Base-by-base conservation (phyloP, 371 early-diverging fungal species). In the Lichtheimia corymbifera region DNA sequence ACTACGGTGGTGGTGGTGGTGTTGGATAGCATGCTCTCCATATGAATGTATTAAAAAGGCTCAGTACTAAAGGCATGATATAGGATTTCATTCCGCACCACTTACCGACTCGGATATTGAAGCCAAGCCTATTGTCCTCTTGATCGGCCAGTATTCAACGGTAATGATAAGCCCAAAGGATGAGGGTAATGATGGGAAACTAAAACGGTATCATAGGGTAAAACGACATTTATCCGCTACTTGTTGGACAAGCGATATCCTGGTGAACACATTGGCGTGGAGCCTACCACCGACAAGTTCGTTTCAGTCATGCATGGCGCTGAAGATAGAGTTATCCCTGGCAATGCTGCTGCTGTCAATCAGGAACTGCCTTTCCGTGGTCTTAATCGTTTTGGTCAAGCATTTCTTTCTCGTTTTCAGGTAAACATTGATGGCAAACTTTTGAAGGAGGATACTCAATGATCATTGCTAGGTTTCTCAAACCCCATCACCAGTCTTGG, bases 271-370 rank as follows among this genome's bases (percentile, higher is more conserved):
- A 89, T 93, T 61, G 94, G 93, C 14, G 91, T 92, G 1, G 94
- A 94, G 62, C 94, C 93, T n/a, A 88, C 89, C 3, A 94, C 94
- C 0, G 95, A 94, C 69, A 66, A 90, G 7, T 94, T 94, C 61
- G 88, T 93, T 0, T 90, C 95, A 2, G 87, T 94, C 43, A 93
- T 93, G 92, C 65, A 83, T 53, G 92, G 92, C 0, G 61, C 73
- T 0, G 89, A 91, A 50, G 83, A 87, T 18, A 66, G 87, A 7
- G 81, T 92, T 25, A 92, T 94, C 49, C 95, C 94, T 0, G 95
- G 95, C 24, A 90, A 94, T 58, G 94, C 94, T 0, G 94, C 94
- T n/a, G 93, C 91, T 2, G 93, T 94, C 7, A 82, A 88, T 17
- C 80, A 87, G 49, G 93, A 92, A n/a, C 58, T 93, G 59, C 94